Evolutionary conservation across 129 eudicot genomes (phyloP), one percentile per base, ranked within the genome.

Genomic region (Centella asiatica): DNA sequence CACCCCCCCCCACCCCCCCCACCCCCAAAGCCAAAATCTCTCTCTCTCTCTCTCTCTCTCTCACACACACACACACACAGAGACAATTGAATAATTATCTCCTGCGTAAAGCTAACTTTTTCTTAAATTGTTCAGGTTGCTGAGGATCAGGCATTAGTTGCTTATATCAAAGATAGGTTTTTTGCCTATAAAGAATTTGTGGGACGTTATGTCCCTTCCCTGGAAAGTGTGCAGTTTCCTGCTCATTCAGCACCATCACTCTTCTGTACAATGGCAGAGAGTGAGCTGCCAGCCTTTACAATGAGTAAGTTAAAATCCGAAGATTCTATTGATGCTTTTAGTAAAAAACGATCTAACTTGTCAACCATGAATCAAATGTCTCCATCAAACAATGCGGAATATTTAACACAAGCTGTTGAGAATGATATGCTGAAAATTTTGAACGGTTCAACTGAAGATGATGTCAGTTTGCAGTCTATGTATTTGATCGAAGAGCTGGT

Each of bases 121-220:
- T 58, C 60, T 6, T 18, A 63, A 57, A 65, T 52, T 10, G 37
- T 50, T 68, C 76, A 90, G 97, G 77, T 90, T 65, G 83, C 76
- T 31, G 90, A 86, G 65, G 93, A 83, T 77, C 70, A 42, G 72
- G 67, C 72, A 19, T 47, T 83, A 63, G 82, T 80, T 56, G 77
- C 87, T 52, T 72, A 70, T 63, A 63, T 86, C 44, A 81, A 66
- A 64, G 71, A 71, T 40, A 70, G 59, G 17, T 79, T 80, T 66
- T 55, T 68, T 2, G 24, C 71, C 18, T 65, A 74, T 69, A 78
- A 75, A 51, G 60, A 76, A 62, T 60, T 61, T 60, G 40, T 27
- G 37, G 62, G 44, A 60, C 19, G 42, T 69, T 64, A 65, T 28
- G 47, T 26, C 23, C 54, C 76, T 24, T 69, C 64, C 55, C 42